Evolutionary conservation across 345 rosid species (phyloP).

Genomic region (Garcia nutans): DNA sequence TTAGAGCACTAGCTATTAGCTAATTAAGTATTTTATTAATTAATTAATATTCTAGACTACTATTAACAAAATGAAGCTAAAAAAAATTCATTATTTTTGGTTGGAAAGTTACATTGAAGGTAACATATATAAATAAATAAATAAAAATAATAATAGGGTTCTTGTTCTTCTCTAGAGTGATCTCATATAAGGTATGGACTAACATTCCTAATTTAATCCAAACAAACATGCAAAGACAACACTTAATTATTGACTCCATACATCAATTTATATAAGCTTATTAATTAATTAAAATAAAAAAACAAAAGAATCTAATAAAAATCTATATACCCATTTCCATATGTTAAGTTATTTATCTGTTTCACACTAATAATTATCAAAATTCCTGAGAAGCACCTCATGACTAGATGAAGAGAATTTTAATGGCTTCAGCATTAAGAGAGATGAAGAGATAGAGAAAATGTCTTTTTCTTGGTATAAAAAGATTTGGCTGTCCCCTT

Average conservation of each 20-base stretch:
- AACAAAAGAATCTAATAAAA: neutral
- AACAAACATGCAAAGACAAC: conserved; percentile 16
- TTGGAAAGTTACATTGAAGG: conserved; percentile 6
- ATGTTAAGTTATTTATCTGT: neutral
- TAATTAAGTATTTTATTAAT: neutral
- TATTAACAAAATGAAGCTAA: neutral
- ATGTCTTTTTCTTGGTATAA: conserved; percentile 12
- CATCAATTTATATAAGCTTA: too few species aligned
- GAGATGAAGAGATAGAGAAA: neutral
- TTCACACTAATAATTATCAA: neutral
- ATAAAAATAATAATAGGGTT: too few species aligned
- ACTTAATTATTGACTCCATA: conserved; percentile 22
- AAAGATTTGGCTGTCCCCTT: conserved; percentile 21
- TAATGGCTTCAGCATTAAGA: neutral
- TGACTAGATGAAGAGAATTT: conserved; percentile 25
- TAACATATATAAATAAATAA: neutral
- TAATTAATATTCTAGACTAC: too few species aligned
- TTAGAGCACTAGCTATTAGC: too few species aligned
- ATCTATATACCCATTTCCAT: conserved; percentile 16
- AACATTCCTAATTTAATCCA: conserved; percentile 19
- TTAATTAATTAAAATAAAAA: neutral
- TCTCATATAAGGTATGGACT: conserved; percentile 12
- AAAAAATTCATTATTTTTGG: neutral
- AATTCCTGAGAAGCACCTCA: conserved; percentile 8
- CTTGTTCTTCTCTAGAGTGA: neutral